Evolutionary conservation across 78 protist genomes (phyloP).

Genomic region (Guillardia theta): DNA sequence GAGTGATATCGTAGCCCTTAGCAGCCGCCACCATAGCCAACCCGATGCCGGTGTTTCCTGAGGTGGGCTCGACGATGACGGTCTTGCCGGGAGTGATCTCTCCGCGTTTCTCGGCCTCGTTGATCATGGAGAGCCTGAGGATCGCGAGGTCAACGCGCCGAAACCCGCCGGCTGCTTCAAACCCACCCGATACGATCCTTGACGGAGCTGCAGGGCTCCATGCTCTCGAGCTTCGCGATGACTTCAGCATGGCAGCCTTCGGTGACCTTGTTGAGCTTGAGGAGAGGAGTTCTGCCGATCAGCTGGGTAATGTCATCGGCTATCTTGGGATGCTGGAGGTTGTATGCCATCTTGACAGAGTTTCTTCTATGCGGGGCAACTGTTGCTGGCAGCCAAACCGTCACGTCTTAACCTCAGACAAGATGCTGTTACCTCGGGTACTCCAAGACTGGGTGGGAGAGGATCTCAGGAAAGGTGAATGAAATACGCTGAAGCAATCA

Average conservation of each 20-base stretch:
- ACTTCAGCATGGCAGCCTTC: background rate
- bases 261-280: slow-evolving; percentile 70
- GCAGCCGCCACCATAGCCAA: slow-evolving; percentile 91
- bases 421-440: too few species aligned
- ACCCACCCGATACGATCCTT: slow-evolving; percentile 47
- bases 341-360: slow-evolving; percentile 34
- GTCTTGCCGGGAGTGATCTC: slow-evolving; percentile 36
- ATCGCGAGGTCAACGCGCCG: background rate
- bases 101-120: slow-evolving; percentile 79
- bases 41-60: slow-evolving; percentile 96
- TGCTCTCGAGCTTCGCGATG: slow-evolving; percentile 60
- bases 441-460: too few species aligned
- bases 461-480: too few species aligned
- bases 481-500: too few species aligned
- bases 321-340: slow-evolving; percentile 5
- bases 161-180: slow-evolving; percentile 26
- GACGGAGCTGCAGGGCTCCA: slow-evolving; percentile 54
- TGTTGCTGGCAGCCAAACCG: too few species aligned
- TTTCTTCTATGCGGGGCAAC: too few species aligned
- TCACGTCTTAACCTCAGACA: too few species aligned
- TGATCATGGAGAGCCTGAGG: slow-evolving; percentile 62
- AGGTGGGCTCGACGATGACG: slow-evolving; percentile 93
- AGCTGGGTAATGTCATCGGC: slow-evolving; percentile 46
- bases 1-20: slow-evolving; percentile 89
- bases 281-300: slow-evolving; percentile 94